Conservation (phyloP, 768 basidiomycete genomes). For the Neoboletus subvelutipes region DNA sequence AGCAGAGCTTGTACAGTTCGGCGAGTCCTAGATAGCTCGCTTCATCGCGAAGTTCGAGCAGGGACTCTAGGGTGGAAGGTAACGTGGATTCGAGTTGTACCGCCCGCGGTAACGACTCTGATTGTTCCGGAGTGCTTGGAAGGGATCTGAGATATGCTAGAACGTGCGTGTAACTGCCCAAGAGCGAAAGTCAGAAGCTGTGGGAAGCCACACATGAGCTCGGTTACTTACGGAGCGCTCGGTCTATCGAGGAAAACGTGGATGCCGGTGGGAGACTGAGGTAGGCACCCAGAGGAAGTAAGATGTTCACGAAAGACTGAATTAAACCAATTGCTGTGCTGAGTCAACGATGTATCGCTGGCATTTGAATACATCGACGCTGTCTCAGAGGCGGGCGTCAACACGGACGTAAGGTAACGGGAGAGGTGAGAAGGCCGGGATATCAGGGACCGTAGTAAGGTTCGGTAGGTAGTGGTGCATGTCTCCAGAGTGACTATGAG, state of each 20-base stretch:
- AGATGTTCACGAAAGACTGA: constrained; percentile 63
- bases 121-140: constrained; percentile 42
- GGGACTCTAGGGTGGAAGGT: constrained; percentile 54
- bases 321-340: constrained; percentile 38
- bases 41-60: constrained; percentile 79
- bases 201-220: background rate
- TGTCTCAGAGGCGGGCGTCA: constrained; percentile 43
- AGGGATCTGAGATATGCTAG: constrained; percentile 69
- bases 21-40: constrained; percentile 72
- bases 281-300: constrained; percentile 54
- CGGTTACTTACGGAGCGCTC: constrained; percentile 67
- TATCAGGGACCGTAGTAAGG: constrained; percentile 62
- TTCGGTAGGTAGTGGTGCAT: constrained; percentile 61
- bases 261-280: constrained; percentile 45
- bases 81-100: constrained; percentile 48
- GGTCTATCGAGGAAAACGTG: constrained; percentile 81
- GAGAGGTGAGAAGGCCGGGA: constrained; percentile 71
- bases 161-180: constrained; percentile 64
- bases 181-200: background rate
- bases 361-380: constrained; percentile 57
- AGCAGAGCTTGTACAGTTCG: constrained; percentile 62
- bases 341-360: constrained; percentile 35
- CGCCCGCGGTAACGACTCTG: constrained; percentile 58
- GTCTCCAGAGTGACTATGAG: constrained; percentile 75
- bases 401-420: constrained; percentile 49